Evolutionary conservation across 345 rosid species (phyloP), one percentile per base, ranked within the genome.

Genomic region (Theobroma cacao): DNA sequence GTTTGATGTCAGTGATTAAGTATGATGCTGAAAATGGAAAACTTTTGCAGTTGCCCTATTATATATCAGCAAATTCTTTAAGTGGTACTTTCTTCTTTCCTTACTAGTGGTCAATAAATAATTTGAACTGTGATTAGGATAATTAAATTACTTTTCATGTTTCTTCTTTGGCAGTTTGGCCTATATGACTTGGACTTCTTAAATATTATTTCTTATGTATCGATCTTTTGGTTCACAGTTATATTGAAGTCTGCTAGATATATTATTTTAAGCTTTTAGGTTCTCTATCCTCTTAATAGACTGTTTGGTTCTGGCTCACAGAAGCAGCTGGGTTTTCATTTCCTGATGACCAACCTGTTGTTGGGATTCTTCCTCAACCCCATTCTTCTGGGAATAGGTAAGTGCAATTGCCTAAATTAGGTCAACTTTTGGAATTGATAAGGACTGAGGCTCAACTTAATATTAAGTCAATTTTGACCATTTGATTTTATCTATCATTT

Each of bases 351-450:
- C 88, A 85, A 65, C 86, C 88, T 58, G 73, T 91, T 53, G 91
- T 88, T 77, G 92, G 92, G 80, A 77, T 91, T 85, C 90, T 91
- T 75, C 89, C 91, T 11, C 93, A 88, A 76, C 91, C 92, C 28
- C 77, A 78, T 72, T 86, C 88, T 73, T 81, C 81, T 0, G 90
- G 91, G 79, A 84, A 85, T 84, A 90, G 93, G 95, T 82, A 83
- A 88, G 82, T 41, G 62, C 34, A 17, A 70, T 36, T 64, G 34
- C 78, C 81, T 56, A 64, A 48, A 66, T 60, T 30, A 34, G 76
- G 59, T 67, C 34, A 38, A 8, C 17, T 43, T 41, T 50, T 38
- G 48, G 45, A 66, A 47, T 7, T 30, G 48, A 50, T 43, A 64
- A 58, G 66, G 38, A 31, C 30, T 41, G 50, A 60, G 30, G 78